Conservation (phyloP, 2,329 filamentous ascomycete genomes). For the Pseudogymnoascus sp. region DNA sequence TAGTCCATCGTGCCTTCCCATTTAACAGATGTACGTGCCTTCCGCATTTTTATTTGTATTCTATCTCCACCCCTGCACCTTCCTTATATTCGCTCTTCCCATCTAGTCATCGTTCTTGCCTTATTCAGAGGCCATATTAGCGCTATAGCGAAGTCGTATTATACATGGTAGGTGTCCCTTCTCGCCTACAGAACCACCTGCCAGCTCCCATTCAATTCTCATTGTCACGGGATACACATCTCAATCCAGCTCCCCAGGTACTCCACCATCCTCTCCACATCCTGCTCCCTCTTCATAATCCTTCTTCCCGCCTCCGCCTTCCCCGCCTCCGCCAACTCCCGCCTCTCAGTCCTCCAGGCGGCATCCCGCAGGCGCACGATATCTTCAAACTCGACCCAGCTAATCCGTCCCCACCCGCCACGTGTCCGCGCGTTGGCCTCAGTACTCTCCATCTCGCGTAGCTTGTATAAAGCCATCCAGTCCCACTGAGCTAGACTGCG, state of each 20-base stretch:
- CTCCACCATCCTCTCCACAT: constrained; percentile 52
- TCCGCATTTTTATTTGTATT: not conserved
- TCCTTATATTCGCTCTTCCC: not conserved
- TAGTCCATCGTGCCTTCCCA: not conserved
- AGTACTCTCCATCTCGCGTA: not conserved
- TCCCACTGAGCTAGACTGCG: not conserved
- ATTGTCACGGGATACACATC: constrained; percentile 51
- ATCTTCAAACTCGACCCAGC: not conserved
- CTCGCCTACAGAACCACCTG: not conserved
- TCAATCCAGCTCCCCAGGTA: constrained; percentile 92
- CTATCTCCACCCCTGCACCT: not conserved
- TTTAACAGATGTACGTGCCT: not conserved
- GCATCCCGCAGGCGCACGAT: not conserved
- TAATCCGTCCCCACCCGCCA: not conserved
- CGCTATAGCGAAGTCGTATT: not conserved
- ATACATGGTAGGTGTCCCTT: not conserved
- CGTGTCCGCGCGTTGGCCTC: not conserved
- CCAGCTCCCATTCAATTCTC: not conserved
- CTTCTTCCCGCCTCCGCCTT: constrained; percentile 55
- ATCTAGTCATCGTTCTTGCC: not conserved
- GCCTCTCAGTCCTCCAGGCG: constrained; percentile 14
- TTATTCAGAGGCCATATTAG: not conserved
- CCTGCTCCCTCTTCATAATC: constrained; percentile 38
- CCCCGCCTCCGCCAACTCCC: constrained; percentile 48
- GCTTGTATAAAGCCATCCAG: not conserved